Base-by-base conservation (phyloP, 331 rosid species). In the Erythrophleum ivorense region DNA sequence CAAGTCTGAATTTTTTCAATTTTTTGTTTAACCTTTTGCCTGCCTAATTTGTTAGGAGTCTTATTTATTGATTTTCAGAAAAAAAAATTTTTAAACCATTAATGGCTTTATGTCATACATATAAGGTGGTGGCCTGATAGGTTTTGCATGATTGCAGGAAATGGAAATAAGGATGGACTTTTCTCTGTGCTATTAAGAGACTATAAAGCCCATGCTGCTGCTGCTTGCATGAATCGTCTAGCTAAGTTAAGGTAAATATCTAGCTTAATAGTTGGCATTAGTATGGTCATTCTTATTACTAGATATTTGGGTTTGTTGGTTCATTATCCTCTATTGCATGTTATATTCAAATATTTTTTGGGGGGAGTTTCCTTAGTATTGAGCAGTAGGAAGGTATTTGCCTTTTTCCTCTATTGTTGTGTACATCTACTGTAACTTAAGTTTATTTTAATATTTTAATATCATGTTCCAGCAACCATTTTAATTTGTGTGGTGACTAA, bases 131-230 rank as follows among this genome's bases (percentile, higher is more conserved):
- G 73, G 48, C 62, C 73, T 77, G 76, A 77, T 81, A 69, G 62
- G 50, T 63, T 64, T 81, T 81, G 71, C 77, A 5, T 55, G 82
- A 54, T 63, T 75, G 49, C 83, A 95, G 98, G 98, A 75, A 95
- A 91, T 79, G 97, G 98, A 76, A 95, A 95, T 84, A 95, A 95
- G 89, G 98, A 95, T 83, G 98, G 98, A 41, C 98, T 95, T 80
- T 95, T 88, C 85, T 95, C 97, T 63, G 87, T 95, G 77, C 91
- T 95, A 85, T 89, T 95, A 19, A 87, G 98, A 90, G 98, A 95
- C 83, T 93, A 95, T 80, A 86, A 90, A 87, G 81, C 96, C 60
- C 94, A 93, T 76, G 94, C 98, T 74, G 98, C 98, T 86, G 98
- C 98, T 83, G 53, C 93, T 76, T 90, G 98, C 86, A 95, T 95